A percentile compares a stretch with the other conserved stretches of the same genome.
Conservation (phyloP, 371 early-diverging fungal species). For the Actinomortierella ambigua region DNA sequence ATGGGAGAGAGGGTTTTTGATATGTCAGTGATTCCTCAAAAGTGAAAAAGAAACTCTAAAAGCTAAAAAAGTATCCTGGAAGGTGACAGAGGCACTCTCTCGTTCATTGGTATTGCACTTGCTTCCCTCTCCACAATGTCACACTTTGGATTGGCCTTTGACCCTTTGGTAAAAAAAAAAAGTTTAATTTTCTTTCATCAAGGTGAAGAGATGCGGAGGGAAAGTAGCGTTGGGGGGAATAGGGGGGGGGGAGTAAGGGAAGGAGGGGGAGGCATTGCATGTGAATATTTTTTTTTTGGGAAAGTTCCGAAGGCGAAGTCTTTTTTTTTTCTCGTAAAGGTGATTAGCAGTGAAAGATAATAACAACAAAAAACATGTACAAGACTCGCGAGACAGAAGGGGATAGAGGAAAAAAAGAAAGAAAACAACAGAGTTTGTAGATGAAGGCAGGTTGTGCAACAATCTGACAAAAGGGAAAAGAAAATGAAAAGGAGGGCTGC, state of each 20-base stretch:
- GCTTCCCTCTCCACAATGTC: too few relatives aligned
- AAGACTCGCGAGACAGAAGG: slow-evolving; percentile 4
- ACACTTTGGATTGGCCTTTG: not conserved
- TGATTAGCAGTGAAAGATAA: not conserved
- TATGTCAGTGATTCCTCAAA: too few relatives aligned
- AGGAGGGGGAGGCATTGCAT: not conserved
- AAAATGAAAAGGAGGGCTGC: slow-evolving; percentile 6
- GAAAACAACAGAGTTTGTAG: not conserved
- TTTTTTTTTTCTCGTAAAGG: too few relatives aligned
- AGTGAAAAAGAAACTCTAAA: too few relatives aligned
- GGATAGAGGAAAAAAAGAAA: slow-evolving; percentile 5
- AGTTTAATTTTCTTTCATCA: not conserved
- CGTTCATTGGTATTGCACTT: too few relatives aligned
- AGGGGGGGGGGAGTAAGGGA: not conserved
- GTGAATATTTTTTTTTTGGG: too few relatives aligned
- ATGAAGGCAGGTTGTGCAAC: not conserved
- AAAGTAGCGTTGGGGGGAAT: not conserved
- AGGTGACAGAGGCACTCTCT: too few relatives aligned
- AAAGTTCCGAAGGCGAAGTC: too few relatives aligned
- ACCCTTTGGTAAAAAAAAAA: not conserved
- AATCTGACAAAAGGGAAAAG: slow-evolving; percentile 6
- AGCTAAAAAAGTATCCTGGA: too few relatives aligned
- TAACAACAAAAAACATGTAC: slow-evolving; percentile 3
- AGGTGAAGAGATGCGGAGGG: not conserved
- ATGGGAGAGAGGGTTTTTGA: too few relatives aligned